Evolutionary conservation across 1,284 basidiomycete species (phyloP).

Genomic region (Gomphus bonarii): DNA sequence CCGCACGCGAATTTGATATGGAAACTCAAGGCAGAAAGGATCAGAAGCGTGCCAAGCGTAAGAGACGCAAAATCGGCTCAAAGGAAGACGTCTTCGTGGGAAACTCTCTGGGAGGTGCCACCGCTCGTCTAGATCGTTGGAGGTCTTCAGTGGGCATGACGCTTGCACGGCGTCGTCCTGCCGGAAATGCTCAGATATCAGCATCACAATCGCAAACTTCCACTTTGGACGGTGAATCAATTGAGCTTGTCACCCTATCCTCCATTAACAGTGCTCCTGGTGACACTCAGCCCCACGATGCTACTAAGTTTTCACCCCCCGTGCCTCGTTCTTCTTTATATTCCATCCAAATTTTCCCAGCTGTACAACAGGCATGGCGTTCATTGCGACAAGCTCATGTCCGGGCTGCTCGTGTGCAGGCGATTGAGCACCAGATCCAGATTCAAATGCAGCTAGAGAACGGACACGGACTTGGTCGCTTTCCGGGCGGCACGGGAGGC

Average conservation of each 20-base stretch:
- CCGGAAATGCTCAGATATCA: not conserved
- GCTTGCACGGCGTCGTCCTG: not conserved
- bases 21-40: slow-evolving; percentile 47
- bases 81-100: slow-evolving; percentile 36
- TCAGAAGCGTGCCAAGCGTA: slow-evolving; percentile 26
- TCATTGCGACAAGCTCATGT: slow-evolving; percentile 54
- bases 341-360: slow-evolving; percentile 22
- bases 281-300: not conserved
- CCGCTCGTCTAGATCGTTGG: slow-evolving; percentile 28
- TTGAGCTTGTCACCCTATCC: not conserved
- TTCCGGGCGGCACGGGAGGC: slow-evolving; percentile 19
- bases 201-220: not conserved
- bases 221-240: not conserved
- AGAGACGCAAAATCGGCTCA: slow-evolving; percentile 27
- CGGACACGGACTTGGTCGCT: slow-evolving; percentile 67
- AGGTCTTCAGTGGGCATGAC: slow-evolving; percentile 10
- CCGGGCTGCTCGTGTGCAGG: slow-evolving; percentile 54
- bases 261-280: not conserved
- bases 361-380: slow-evolving; percentile 42
- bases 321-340: slow-evolving; percentile 11
- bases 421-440: slow-evolving; percentile 52
- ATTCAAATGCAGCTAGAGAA: slow-evolving; percentile 22
- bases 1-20: slow-evolving; percentile 51
- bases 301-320: not conserved
- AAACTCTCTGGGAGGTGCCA: slow-evolving; percentile 32